These are phyloP conservation scores for Sporothrix pseudoabietina DNA, from an alignment of 2,329 filamentous ascomycete genomes.

Conservation along the genomic window DNA sequence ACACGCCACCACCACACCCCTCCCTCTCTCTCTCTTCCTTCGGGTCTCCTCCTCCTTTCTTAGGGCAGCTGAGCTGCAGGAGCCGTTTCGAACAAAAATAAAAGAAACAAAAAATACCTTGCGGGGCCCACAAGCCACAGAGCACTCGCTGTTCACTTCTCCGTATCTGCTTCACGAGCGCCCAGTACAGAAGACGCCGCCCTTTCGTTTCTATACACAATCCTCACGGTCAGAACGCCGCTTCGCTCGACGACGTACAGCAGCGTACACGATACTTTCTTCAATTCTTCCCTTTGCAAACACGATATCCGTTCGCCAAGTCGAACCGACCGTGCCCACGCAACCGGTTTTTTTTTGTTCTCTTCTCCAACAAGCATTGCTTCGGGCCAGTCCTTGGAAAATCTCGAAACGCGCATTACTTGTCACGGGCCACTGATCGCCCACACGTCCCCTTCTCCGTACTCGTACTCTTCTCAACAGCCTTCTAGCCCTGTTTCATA, in stretches of 20 bases:
- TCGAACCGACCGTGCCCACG: background rate
- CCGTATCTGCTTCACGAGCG: slow-evolving; percentile 12
- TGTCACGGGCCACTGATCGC: slow-evolving; percentile 44
- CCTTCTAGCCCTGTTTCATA: slow-evolving; percentile 45
- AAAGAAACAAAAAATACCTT: slow-evolving; percentile 18
- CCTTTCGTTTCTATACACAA: background rate
- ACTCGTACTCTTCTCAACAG: slow-evolving; percentile 36
- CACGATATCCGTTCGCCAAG: slow-evolving; percentile 25
- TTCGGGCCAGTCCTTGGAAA: slow-evolving; percentile 37
- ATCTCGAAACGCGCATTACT: slow-evolving; percentile 44
- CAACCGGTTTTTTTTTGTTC: slow-evolving; percentile 22
- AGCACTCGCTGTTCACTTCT: slow-evolving; percentile 17
- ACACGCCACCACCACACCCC: background rate
- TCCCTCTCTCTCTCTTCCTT: slow-evolving; percentile 3
- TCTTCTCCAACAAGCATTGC: slow-evolving; percentile 34
- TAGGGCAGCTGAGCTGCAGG: slow-evolving; percentile 35
- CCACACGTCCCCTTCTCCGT: slow-evolving; percentile 38
- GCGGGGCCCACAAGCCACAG: slow-evolving; percentile 10
- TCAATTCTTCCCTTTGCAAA: slow-evolving; percentile 1
- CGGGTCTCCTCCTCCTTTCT: slow-evolving; percentile 27
- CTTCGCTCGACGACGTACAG: background rate
- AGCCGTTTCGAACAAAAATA: slow-evolving; percentile 29
- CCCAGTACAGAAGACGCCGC: background rate
- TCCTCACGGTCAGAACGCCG: background rate
- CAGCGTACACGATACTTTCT: background rate